Conservation (phyloP, 2,329 filamentous ascomycete genomes). For the Chrysoporthe austroafricana region DNA sequence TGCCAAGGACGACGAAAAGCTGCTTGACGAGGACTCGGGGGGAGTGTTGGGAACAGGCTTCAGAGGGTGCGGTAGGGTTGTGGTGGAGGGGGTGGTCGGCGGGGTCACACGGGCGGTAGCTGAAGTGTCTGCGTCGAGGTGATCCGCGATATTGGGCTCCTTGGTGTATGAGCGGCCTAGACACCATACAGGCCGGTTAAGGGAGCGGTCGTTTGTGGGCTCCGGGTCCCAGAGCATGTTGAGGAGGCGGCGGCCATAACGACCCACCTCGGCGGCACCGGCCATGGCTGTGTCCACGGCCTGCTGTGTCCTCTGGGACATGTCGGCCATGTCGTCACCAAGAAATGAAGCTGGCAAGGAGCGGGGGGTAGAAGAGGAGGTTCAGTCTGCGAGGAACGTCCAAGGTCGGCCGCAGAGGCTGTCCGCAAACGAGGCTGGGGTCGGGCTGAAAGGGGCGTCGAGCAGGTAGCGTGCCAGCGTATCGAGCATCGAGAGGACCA, state of each 20-base stretch:
- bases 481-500: neutral
- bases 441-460: neutral
- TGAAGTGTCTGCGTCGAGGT: constrained; percentile 23
- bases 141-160: constrained; percentile 29
- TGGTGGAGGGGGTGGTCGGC: constrained; percentile 24
- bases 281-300: constrained; percentile 46
- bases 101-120: constrained; percentile 29
- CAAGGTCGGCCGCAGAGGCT: neutral
- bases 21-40: constrained; percentile 54
- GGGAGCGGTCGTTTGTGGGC: constrained; percentile 74
- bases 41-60: constrained; percentile 46
- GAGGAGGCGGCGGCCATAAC: constrained; percentile 77
- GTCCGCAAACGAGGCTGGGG: neutral
- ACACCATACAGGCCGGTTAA: constrained; percentile 80
- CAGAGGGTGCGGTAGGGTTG: constrained; percentile 14
- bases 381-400: neutral
- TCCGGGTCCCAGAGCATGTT: constrained; percentile 93
- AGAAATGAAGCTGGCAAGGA: neutral
- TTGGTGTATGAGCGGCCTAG: constrained; percentile 62
- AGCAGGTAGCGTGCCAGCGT: neutral
- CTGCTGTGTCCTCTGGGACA: constrained; percentile 30
- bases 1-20: constrained; percentile 55
- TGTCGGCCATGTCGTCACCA: constrained; percentile 21
- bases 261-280: constrained; percentile 58
- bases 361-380: neutral